phyloP scores from a whole-genome alignment of 805 yeast genomes.

The Vanderwaltozyma polyspora region DNA sequence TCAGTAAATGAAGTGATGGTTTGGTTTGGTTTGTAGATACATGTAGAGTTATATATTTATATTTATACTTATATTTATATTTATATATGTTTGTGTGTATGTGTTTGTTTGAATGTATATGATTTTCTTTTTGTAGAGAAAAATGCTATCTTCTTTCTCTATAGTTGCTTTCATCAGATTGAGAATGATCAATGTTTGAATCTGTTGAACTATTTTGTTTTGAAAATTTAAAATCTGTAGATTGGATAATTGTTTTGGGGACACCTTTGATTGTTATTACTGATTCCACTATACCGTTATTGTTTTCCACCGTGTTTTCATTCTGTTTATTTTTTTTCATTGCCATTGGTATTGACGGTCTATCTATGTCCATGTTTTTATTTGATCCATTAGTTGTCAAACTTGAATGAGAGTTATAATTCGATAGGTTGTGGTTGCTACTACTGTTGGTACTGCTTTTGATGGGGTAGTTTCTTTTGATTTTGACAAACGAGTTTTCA shows the following conservation, averaged over 20 bases:
- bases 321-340: conserved; percentile 4
- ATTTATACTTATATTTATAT: too few relatives aligned
- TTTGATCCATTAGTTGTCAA: background rate
- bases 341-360: conserved; percentile 1
- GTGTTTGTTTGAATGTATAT: too few relatives aligned
- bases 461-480: conserved; percentile 33
- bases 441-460: background rate
- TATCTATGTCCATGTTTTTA: background rate
- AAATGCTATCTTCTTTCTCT: too few relatives aligned
- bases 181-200: too few relatives aligned
- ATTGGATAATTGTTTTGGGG: conserved; percentile 74
- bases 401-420: background rate
- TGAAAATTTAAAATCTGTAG: conserved; percentile 21
- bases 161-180: too few relatives aligned
- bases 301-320: conserved; percentile 3
- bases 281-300: conserved; percentile 56
- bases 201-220: conserved; percentile 1
- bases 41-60: too few relatives aligned
- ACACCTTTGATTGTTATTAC: conserved; percentile 78
- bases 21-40: too few relatives aligned
- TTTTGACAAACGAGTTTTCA: conserved; percentile 52
- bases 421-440: background rate
- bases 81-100: too few relatives aligned
- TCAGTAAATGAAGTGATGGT: too few relatives aligned
- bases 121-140: too few relatives aligned